Percentiles rank a stretch among this genome's conserved stretches.
These are phyloP conservation scores for Botryotinia globosa DNA, from an alignment of 2,329 filamentous ascomycete genomes.

Conservation along the genomic window DNA sequence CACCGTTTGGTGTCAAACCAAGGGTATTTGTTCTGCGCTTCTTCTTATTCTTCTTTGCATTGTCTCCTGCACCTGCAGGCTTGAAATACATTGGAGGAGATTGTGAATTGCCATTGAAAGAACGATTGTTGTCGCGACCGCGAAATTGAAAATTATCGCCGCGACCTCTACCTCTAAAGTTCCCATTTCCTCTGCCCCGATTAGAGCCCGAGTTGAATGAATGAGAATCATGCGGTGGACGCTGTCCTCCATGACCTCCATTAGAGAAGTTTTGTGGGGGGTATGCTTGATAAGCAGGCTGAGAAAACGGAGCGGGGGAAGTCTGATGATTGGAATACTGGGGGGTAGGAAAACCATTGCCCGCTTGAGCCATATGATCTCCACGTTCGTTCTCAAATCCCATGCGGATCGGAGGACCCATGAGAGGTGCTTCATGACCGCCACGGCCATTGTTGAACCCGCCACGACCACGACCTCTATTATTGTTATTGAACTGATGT, in stretches of 20 bases:
- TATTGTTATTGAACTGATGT: conserved; percentile 40
- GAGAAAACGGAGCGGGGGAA: conserved; percentile 36
- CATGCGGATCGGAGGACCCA: conserved; percentile 55
- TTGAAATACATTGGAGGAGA: conserved; percentile 25
- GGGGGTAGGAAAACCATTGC: conserved; percentile 42
- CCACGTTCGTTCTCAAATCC: conserved; percentile 51
- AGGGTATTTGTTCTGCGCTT: conserved; percentile 70
- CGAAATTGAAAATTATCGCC: conserved; percentile 43
- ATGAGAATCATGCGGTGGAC: conserved; percentile 38
- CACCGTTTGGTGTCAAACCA: conserved; percentile 59
- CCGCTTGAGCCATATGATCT: conserved; percentile 44
- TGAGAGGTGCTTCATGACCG: conserved; percentile 44
- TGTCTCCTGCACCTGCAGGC: conserved; percentile 39
- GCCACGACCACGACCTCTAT: conserved; percentile 38
- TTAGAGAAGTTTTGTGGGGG: conserved; percentile 40
- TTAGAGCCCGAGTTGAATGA: conserved; percentile 41
- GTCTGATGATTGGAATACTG: conserved; percentile 39
- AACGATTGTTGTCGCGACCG: conserved; percentile 38
- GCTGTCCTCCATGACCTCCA: conserved; percentile 32
- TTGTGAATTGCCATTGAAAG: conserved; percentile 24
- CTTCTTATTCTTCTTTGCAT: conserved; percentile 57
- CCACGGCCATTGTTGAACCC: conserved; percentile 45
- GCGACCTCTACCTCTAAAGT: conserved; percentile 40
- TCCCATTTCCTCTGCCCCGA: conserved; percentile 43
- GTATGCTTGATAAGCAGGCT: conserved; percentile 41